Evolutionary conservation across 768 basidiomycete genomes (phyloP).

Genomic region (Naganishia randhawae): DNA sequence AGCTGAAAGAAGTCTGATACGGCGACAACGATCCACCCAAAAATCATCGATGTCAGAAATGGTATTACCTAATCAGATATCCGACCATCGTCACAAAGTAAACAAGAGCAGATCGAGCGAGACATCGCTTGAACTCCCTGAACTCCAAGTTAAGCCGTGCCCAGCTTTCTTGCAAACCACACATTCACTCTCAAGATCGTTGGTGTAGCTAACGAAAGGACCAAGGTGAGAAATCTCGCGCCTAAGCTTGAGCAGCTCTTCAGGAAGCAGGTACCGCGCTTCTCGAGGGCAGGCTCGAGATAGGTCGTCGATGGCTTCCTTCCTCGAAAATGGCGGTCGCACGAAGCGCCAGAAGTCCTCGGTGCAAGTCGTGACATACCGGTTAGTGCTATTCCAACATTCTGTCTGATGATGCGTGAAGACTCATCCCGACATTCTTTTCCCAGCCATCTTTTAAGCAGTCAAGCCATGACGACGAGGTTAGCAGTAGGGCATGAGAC

Average conservation of each 20-base stretch:
- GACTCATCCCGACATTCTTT: neutral
- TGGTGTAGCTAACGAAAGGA: too few relatives aligned
- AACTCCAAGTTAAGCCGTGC: neutral
- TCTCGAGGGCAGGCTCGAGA: neutral
- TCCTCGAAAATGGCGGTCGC: neutral
- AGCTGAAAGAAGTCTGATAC: too few relatives aligned
- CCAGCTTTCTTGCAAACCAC: too few relatives aligned
- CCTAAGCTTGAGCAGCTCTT: too few relatives aligned
- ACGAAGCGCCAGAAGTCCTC: neutral
- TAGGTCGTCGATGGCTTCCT: constrained; percentile 5
- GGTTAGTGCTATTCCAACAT: neutral
- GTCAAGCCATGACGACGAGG: constrained; percentile 42
- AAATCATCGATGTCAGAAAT: neutral
- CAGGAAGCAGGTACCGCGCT: too few relatives aligned
- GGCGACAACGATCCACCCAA: neutral
- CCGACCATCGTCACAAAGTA: neutral
- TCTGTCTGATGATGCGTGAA: neutral
- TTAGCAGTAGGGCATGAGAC: constrained; percentile 16
- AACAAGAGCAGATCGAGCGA: neutral
- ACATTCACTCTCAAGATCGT: neutral
- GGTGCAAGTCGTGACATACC: neutral
- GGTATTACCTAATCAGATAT: neutral
- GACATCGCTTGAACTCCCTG: neutral
- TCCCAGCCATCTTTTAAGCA: constrained; percentile 33
- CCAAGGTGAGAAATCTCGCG: too few relatives aligned